Evolutionary conservation across 2,329 filamentous ascomycete species (phyloP).

Genomic region (Trichoderma brevicompactum): DNA sequence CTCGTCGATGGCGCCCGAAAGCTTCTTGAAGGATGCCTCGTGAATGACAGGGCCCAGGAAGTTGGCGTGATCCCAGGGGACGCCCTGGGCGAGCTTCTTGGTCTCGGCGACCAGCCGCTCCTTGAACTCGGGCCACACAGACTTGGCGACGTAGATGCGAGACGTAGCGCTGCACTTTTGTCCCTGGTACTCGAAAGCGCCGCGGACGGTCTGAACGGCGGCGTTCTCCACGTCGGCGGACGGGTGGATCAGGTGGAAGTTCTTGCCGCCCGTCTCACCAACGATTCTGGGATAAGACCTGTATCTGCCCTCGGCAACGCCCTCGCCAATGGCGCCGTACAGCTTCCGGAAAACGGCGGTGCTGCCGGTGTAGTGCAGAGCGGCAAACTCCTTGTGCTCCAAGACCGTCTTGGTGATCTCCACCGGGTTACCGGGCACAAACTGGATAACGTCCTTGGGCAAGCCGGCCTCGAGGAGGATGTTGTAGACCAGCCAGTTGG

Average conservation of each 20-base stretch:
- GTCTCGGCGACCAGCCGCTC: conserved; percentile 69
- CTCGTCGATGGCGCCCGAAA: conserved; percentile 74
- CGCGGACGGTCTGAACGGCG: conserved; percentile 79
- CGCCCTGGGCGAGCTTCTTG: conserved; percentile 70
- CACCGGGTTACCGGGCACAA: conserved; percentile 85
- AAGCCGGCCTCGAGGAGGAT: conserved; percentile 91
- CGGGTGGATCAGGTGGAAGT: conserved; percentile 83
- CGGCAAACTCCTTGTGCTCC: conserved; percentile 77
- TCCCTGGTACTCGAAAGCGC: conserved; percentile 88
- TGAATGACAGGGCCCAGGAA: conserved; percentile 91
- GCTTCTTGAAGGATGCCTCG: conserved; percentile 78
- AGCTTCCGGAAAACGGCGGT: conserved; percentile 88
- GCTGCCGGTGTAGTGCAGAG: conserved; percentile 94
- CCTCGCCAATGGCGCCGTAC: conserved; percentile 82
- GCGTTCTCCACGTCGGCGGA: conserved; percentile 80
- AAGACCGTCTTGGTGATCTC: conserved; percentile 80
- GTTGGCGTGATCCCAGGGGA: conserved; percentile 70
- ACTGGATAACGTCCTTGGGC: conserved; percentile 88
- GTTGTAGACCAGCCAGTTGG: conserved; percentile 87
- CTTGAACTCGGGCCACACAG: conserved; percentile 74
- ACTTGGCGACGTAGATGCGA: conserved; percentile 76
- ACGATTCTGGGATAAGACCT: conserved; percentile 85
- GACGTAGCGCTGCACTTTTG: conserved; percentile 91
- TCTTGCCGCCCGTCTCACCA: conserved; percentile 91
- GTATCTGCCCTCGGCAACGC: conserved; percentile 81